A percentile compares a stretch with the other conserved stretches of the same genome.
These are phyloP conservation scores for Cytospora schulzeri DNA, from an alignment of 2,329 filamentous ascomycete genomes.

Conservation along the genomic window DNA sequence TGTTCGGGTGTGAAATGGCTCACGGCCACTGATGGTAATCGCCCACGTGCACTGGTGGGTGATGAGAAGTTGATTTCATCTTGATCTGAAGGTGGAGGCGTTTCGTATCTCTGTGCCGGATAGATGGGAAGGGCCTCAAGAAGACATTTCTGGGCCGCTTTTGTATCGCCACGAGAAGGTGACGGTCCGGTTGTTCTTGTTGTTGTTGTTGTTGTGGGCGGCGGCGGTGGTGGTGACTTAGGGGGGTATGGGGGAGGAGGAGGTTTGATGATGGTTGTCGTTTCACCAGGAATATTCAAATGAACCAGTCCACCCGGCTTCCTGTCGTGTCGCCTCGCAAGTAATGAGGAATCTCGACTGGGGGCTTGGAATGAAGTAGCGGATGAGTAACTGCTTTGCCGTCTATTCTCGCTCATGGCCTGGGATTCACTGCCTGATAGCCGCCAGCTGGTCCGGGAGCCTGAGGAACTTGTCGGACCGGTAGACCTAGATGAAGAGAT, in stretches of 20 bases:
- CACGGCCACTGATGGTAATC: slow-evolving; percentile 12
- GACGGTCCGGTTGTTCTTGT: not conserved
- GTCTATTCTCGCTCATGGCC: slow-evolving; percentile 19
- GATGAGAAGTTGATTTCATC: slow-evolving; percentile 27
- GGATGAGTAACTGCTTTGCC: slow-evolving; percentile 18
- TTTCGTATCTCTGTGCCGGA: slow-evolving; percentile 25
- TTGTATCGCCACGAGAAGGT: slow-evolving; percentile 11
- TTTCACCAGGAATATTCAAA: slow-evolving; percentile 25
- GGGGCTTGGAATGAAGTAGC: slow-evolving; percentile 26
- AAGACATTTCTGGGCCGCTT: slow-evolving; percentile 20
- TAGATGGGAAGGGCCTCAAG: slow-evolving; percentile 28
- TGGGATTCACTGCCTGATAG: slow-evolving; percentile 13
- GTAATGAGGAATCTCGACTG: slow-evolving; percentile 30
- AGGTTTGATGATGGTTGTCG: slow-evolving; percentile 9
- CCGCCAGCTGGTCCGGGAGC: slow-evolving; percentile 17
- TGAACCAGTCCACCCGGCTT: slow-evolving; percentile 22
- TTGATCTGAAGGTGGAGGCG: slow-evolving; percentile 29
- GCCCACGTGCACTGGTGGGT: slow-evolving; percentile 21
- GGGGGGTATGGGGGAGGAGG: not conserved
- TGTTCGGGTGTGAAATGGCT: slow-evolving; percentile 24
- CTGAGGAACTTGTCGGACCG: slow-evolving; percentile 19
- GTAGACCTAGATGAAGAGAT: slow-evolving; percentile 12
- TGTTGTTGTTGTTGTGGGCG: too few relatives aligned
- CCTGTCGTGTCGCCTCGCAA: slow-evolving; percentile 29
- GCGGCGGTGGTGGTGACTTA: slow-evolving; percentile 19